Conservation (phyloP, 805 yeast species). For the Kodamaea neixiangensis region DNA sequence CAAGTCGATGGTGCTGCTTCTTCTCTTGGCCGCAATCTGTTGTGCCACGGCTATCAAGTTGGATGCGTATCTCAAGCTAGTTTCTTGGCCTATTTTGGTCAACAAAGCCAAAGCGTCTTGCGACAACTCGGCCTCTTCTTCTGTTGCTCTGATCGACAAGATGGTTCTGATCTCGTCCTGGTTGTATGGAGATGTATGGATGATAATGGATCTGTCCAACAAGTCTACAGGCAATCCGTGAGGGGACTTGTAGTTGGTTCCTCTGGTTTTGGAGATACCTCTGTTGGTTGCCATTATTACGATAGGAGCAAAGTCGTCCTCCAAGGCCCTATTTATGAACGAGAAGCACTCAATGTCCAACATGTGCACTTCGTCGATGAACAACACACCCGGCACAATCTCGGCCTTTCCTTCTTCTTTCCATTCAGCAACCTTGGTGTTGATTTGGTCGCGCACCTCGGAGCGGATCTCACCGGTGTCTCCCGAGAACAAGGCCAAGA, state of each 20-base stretch:
- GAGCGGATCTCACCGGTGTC: constrained; percentile 97
- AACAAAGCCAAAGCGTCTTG: constrained; percentile 83
- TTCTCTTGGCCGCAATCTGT: constrained; percentile 81
- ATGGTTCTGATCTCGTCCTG: constrained; percentile 86
- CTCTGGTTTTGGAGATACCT: constrained; percentile 91
- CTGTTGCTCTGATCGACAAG: constrained; percentile 84
- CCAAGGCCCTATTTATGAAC: constrained; percentile 92
- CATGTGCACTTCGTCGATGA: constrained; percentile 98
- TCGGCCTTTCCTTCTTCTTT: constrained; percentile 98
- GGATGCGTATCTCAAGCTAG: constrained; percentile 89
- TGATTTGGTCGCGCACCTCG: constrained; percentile 94
- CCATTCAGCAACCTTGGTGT: constrained; percentile 97
- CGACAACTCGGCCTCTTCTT: constrained; percentile 85
- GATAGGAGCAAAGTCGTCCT: constrained; percentile 94
- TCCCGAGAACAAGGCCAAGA: constrained; percentile 90
- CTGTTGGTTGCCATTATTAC: constrained; percentile 98
- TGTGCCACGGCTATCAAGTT: constrained; percentile 89
- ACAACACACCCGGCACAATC: constrained; percentile 94
- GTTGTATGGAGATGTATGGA: constrained; percentile 77
- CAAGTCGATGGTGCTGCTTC: constrained; percentile 68
- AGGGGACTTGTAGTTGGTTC: constrained; percentile 90
- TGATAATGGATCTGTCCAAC: constrained; percentile 89
- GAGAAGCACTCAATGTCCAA: constrained; percentile 96
- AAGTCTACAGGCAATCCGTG: constrained; percentile 97
- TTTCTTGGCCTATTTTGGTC: constrained; percentile 86